phyloP scores from a whole-genome alignment of 192 early-diverging fungal genomes.

The Backusella parvicylindrica region DNA sequence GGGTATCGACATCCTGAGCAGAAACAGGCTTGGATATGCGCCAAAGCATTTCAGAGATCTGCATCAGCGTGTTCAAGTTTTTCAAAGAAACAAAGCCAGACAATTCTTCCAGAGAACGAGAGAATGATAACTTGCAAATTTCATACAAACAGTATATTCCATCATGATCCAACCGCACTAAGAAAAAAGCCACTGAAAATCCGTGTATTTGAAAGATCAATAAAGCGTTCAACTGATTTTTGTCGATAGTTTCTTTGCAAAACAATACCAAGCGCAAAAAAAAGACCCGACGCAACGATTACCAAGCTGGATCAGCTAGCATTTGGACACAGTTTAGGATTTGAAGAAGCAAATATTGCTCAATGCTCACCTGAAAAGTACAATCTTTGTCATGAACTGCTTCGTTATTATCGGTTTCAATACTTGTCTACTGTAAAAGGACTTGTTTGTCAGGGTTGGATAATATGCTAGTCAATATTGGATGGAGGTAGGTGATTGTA shows the following conservation, averaged over 20 bases:
- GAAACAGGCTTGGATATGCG: background rate
- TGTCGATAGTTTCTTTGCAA: no score
- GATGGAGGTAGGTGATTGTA: background rate
- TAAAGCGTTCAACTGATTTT: no score
- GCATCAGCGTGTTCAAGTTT: conserved; percentile 4
- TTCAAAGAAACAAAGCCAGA: background rate
- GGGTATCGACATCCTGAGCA: background rate
- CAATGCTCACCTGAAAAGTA: no score
- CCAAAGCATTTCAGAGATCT: background rate
- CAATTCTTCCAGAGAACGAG: conserved; percentile 12
- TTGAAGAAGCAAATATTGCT: no score
- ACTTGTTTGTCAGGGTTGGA: background rate
- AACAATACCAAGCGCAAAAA: no score
- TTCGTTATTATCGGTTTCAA: no score
- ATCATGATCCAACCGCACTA: background rate
- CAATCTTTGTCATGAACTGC: no score
- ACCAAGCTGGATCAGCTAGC: no score
- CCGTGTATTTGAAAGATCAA: no score
- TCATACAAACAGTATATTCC: background rate
- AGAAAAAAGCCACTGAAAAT: no score
- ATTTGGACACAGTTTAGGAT: no score
- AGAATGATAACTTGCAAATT: conserved; percentile 1
- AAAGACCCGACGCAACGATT: no score
- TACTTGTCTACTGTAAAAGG: background rate
- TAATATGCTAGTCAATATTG: background rate